These are phyloP conservation scores for Boechera divaricarpa DNA, from an alignment of 345 rosid genomes.

Conservation along the genomic window DNA sequence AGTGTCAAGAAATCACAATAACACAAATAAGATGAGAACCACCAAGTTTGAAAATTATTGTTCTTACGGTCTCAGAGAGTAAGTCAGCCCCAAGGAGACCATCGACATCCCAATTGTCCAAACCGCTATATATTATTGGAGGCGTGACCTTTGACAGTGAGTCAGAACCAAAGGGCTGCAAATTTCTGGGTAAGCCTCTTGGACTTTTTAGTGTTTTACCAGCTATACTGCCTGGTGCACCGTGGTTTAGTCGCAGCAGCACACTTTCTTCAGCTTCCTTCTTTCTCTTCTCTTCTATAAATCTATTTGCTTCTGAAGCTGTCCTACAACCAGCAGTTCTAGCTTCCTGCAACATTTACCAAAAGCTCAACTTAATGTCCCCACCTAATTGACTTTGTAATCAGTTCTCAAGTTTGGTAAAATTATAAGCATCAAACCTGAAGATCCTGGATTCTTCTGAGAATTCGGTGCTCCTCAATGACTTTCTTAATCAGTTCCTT, in stretches of 20 bases:
- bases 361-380: slow-evolving; percentile 6
- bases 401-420: slow-evolving; percentile 23
- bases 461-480: slow-evolving; percentile 71
- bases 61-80: slow-evolving; percentile 77
- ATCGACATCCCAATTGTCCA: slow-evolving; percentile 76
- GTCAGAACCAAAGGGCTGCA: slow-evolving; percentile 54
- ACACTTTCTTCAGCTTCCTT: slow-evolving; percentile 53
- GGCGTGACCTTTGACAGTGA: slow-evolving; percentile 45
- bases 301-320: slow-evolving; percentile 65
- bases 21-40: slow-evolving; percentile 9
- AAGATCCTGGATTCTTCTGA: slow-evolving; percentile 80
- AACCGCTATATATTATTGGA: slow-evolving; percentile 45
- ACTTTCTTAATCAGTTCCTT: slow-evolving; percentile 68
- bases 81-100: slow-evolving; percentile 74
- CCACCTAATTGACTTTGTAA: slow-evolving; percentile 15
- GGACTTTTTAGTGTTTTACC: slow-evolving; percentile 66
- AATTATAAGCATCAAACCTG: slow-evolving; percentile 62
- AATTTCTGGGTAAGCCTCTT: slow-evolving; percentile 49
- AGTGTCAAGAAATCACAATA: background rate
- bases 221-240: slow-evolving; percentile 60
- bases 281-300: slow-evolving; percentile 68
- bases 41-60: background rate
- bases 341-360: slow-evolving; percentile 69
- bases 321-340: slow-evolving; percentile 77
- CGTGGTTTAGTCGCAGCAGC: slow-evolving; percentile 55